Evolutionary conservation across 306 rosid species (phyloP).

Genomic region (Calophaca sinica): DNA sequence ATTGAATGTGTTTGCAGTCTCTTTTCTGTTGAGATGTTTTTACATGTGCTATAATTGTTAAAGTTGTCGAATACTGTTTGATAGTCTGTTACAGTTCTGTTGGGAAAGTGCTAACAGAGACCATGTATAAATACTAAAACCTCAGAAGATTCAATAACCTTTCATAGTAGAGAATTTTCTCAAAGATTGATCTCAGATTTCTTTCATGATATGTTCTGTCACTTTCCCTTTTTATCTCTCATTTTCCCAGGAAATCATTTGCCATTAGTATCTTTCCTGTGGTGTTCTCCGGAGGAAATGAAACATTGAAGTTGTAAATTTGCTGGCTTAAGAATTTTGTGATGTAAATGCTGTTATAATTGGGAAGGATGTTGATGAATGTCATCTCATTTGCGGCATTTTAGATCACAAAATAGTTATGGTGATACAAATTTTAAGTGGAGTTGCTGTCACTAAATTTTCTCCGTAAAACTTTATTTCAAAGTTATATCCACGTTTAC

Average conservation of each 20-base stretch:
- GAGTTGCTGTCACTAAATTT: conserved; percentile 5
- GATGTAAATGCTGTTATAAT: conserved; percentile 25
- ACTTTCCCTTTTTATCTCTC: not conserved
- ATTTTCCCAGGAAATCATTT: not conserved
- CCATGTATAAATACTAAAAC: not conserved
- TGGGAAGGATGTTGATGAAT: conserved; percentile 25
- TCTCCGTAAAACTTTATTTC: not conserved
- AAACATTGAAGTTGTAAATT: not conserved
- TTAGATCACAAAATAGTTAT: conserved; percentile 5
- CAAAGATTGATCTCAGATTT: too few relatives aligned
- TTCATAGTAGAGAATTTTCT: not conserved
- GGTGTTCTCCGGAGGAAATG: conserved; percentile 15
- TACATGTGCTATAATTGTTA: conserved; percentile 1
- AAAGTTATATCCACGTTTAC: not conserved
- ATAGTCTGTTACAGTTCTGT: not conserved
- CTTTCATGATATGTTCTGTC: not conserved
- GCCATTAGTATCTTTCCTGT: not conserved
- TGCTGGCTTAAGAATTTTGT: conserved; percentile 12
- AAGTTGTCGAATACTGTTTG: not conserved
- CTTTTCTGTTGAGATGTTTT: not conserved
- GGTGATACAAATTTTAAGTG: conserved; percentile 6
- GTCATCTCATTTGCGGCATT: not conserved
- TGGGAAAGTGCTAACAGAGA: conserved; percentile 3
- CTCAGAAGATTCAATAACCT: conserved; percentile 1
- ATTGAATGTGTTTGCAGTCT: not conserved